A percentile compares a stretch with the other conserved stretches of the same genome.
These are phyloP conservation scores for Phyllachora maydis DNA, from an alignment of 2,329 filamentous ascomycete species.

Conservation along the genomic window DNA sequence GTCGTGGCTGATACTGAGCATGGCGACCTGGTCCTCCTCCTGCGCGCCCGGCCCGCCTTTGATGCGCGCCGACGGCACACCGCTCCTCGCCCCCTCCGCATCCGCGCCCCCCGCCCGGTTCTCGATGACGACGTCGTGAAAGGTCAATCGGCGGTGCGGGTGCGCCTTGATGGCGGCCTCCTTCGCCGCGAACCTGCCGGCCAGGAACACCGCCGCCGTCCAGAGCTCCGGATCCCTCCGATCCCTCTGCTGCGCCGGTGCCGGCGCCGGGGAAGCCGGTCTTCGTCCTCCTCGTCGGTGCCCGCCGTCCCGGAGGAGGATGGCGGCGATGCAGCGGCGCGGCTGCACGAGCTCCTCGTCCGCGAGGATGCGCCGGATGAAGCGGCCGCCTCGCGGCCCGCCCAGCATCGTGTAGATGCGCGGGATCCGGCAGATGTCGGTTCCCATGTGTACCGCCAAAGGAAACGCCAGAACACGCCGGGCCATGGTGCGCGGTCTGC, in stretches of 20 bases:
- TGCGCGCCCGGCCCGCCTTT: constrained; percentile 8
- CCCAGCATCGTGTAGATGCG: constrained; percentile 41
- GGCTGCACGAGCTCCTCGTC: constrained; percentile 14
- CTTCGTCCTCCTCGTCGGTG: constrained; percentile 1
- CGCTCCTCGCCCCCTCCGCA: constrained; percentile 9
- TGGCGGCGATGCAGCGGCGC: constrained; percentile 2
- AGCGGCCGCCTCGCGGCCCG: constrained; percentile 17
- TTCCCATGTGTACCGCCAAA: constrained; percentile 49
- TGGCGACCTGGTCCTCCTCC: constrained; percentile 30
- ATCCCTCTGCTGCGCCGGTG: too few relatives aligned
- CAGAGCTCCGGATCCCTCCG: constrained; percentile 11
- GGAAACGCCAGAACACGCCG: constrained; percentile 27
- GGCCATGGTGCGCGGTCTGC: neutral
- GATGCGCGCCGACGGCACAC: constrained; percentile 23
- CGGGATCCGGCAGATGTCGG: constrained; percentile 53
- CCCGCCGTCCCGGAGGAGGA: neutral
- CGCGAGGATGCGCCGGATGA: constrained; percentile 25
- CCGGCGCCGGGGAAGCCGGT: too few relatives aligned
- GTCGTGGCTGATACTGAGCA: constrained; percentile 75
- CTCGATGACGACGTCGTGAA: constrained; percentile 35
- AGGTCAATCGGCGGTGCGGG: constrained; percentile 32
- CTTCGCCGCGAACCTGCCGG: constrained; percentile 47
- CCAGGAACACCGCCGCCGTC: constrained; percentile 18
- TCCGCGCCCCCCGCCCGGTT: constrained; percentile 2
- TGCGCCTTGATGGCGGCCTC: constrained; percentile 59